Base-by-base conservation (phyloP, 2,329 filamentous ascomycete species). In the Talaromyces verruculosus region DNA sequence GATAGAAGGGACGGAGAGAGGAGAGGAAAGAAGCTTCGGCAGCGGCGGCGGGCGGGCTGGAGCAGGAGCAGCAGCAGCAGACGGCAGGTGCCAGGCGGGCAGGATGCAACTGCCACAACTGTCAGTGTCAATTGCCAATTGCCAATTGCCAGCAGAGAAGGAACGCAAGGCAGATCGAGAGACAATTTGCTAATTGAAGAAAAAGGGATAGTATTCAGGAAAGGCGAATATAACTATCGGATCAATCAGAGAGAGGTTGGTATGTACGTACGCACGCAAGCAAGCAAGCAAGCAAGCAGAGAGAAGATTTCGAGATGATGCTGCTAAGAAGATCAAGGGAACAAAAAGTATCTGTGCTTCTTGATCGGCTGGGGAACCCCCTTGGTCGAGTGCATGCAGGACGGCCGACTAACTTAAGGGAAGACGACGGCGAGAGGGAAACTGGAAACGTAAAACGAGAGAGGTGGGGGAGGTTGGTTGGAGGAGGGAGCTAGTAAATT, bases 401-500 rank as follows among this genome's bases (percentile, higher is more conserved):
- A 37, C 39, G 28, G 19, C 41, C 58, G 41, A 45, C 43, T 61
- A 47, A 61, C 43, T 51, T 41, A 39, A 66, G 66, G 43, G 30
- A 66, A n/a, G 45, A 64, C 43, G 63, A 65, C 61, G 64, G 62
- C 25, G 66, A 67, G 66, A 53, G 61, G 37, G 19, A 62, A 43
- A 25, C 25, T 25, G 25, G 37, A 53, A 55, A 67, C 33, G 62
- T 66, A 41, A 53, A 49, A 47, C 17, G 35, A 33, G 39, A 47
- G 35, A 64, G 60, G 45, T 39, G 49, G 49, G 63, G 51, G 63
- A 72, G 72, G 71, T 73, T 35, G 68, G 69, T 61, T 64, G 65
- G 63, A 53, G 19, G 25, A 35, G 19, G 25, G 25, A 25, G 25
- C 19, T 45, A 41, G 58, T 45, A 45, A 33, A 45, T 30, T 53